Base-by-base conservation (phyloP, 2,329 filamentous ascomycete genomes). In the Ramularia endophylla region DNA sequence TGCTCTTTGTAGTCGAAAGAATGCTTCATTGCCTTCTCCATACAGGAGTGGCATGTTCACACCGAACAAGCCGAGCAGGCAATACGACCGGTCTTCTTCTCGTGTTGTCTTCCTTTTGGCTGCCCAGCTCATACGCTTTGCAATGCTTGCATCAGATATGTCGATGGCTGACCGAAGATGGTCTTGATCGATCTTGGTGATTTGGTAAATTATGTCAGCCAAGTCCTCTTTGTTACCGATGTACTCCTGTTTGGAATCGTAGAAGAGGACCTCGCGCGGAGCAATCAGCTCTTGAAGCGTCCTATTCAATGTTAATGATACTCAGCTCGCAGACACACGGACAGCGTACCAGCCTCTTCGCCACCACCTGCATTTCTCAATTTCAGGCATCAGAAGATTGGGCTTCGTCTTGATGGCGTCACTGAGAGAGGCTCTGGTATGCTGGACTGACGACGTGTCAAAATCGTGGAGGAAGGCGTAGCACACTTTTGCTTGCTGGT, bases 1-100 rank as follows among this genome's bases (percentile, higher is more conserved):
- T 13, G 33, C 19, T 2, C 36, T 17, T 35, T 31, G 34, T 2
- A 47, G 18, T 8, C 48, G 30, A 46, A 53, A 28, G 2, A 27
- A 30, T 6, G 44, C 41, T 6, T 39, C 18, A n/a, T 36, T 30
- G 3, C 56, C 56, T 38, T 61, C 58, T 0, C 69, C 69, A 38
- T 72, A 73, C 0, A 71, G 36, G 1, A 69, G 46, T 0, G 67
- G 61, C 61, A 73, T 67, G 25, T 65, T 60, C 11, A 73, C 57
- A 1, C 57, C 57, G 17, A 73, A 71, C 0, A 72, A 56, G 0
- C 70, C 69, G 1, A 73, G 44, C 0, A 73, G 52, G 4, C 59
- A 70, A 32, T 73, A 73, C 0, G 66, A 67, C 12, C 58, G 55
- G 22, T 73, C 70, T 35, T 73, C 69, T 17, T 0, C 36, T 40